Percentiles rank a stretch among this genome's conserved stretches.
Evolutionary conservation across 257 asterid species (phyloP).

Genomic region (Solanum boliviense): DNA sequence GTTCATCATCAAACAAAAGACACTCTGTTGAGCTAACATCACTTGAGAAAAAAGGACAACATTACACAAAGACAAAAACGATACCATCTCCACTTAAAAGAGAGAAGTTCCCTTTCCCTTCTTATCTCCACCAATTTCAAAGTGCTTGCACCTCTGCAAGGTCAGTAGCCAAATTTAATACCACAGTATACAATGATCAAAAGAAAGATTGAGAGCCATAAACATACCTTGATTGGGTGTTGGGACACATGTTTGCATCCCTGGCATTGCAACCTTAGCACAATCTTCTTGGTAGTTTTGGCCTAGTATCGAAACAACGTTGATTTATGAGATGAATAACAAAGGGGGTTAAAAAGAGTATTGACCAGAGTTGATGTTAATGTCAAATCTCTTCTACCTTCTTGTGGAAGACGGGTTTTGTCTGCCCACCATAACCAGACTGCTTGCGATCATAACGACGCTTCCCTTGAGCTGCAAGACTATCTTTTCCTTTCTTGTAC

Average conservation of each 20-base stretch:
- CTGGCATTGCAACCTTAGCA: slow-evolving; percentile 2
- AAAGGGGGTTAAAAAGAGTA: background rate
- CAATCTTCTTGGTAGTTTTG: slow-evolving; percentile 1
- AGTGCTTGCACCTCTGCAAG: slow-evolving; percentile 2
- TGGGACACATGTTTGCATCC: background rate
- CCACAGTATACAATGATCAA: background rate
- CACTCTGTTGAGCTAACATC: background rate
- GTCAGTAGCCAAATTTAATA: background rate
- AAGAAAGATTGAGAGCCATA: background rate
- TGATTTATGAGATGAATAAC: background rate
- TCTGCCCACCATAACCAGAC: slow-evolving; percentile 2
- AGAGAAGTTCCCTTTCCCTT: slow-evolving; percentile 1
- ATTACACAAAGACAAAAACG: background rate
- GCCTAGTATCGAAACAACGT: background rate
- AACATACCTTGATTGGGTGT: background rate
- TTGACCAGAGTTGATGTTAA: background rate
- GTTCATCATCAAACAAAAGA: background rate
- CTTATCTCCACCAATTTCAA: background rate
- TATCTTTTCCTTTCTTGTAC: slow-evolving; percentile 1
- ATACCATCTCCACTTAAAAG: background rate
- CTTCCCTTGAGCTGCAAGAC: background rate
- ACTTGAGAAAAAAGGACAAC: background rate
- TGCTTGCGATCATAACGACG: slow-evolving; percentile 2
- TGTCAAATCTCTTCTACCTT: background rate
- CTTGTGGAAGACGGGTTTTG: background rate